A percentile compares a stretch with the other conserved stretches of the same genome.
Evolutionary conservation across 352 stramenopile genomes (phyloP).

Genomic region (Globisporangium rhizosaccharum): DNA sequence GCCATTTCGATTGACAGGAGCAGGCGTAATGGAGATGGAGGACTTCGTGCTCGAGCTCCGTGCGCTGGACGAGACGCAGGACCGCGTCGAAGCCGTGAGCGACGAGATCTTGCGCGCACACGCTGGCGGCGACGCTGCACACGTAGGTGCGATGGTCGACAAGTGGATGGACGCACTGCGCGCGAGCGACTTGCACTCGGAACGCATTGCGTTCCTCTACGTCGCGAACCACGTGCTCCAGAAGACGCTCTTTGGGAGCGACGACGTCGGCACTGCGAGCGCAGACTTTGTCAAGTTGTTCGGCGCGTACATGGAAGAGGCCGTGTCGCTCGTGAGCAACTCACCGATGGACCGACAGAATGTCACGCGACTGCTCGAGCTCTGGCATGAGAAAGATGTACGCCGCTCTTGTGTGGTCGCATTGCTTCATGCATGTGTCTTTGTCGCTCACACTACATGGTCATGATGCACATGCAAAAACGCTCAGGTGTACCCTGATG

Average conservation of each 20-base stretch:
- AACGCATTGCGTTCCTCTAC: constrained; percentile 78
- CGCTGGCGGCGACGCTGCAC: constrained; percentile 19
- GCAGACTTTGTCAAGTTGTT: constrained; percentile 16
- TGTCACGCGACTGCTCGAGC: constrained; percentile 59
- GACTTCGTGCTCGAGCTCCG: constrained; percentile 72
- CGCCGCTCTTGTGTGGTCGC: constrained; percentile 4
- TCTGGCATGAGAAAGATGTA: constrained; percentile 76
- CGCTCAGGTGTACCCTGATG: constrained; percentile 36
- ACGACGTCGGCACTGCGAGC: constrained; percentile 3
- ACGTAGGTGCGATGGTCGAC: constrained; percentile 46
- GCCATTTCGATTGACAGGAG: no score
- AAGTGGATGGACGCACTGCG: constrained; percentile 64
- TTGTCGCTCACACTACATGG: no score
- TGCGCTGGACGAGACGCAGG: constrained; percentile 78
- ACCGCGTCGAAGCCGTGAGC: constrained; percentile 76
- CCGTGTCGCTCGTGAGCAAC: constrained; percentile 78
- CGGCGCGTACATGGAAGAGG: constrained; percentile 48
- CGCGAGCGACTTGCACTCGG: constrained; percentile 69
- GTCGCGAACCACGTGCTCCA: constrained; percentile 83
- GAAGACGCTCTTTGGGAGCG: constrained; percentile 42
- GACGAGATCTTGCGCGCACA: constrained; percentile 62
- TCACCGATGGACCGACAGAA: constrained; percentile 79
- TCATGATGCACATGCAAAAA: background rate
- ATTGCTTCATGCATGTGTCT: no score
- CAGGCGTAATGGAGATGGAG: constrained; percentile 30